Conservation (phyloP, 2,329 filamentous ascomycete species). For the Trichoderma atroviride region DNA sequence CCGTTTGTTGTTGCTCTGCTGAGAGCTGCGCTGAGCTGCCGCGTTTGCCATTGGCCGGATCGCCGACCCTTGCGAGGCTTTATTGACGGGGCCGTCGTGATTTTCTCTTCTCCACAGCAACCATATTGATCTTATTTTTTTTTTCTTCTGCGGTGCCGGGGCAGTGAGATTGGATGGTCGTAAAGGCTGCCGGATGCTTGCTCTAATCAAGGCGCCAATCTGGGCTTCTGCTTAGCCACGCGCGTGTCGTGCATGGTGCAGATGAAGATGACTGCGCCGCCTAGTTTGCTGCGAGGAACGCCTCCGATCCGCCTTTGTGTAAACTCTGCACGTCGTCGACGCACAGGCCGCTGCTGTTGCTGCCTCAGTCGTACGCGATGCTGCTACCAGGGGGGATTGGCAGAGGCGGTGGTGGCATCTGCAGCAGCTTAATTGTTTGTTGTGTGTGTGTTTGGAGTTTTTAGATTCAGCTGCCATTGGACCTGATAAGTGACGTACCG, state of each 20-base stretch:
- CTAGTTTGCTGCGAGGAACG: conserved; percentile 4
- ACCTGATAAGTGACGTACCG: neutral
- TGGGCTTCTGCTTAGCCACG: conserved; percentile 13
- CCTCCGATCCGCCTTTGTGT: conserved; percentile 6
- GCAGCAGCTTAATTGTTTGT: neutral
- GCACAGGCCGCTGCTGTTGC: neutral
- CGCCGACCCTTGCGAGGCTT: neutral
- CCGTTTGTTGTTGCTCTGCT: neutral
- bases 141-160: neutral
- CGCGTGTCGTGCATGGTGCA: conserved; percentile 25
- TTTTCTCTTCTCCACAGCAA: conserved; percentile 27
- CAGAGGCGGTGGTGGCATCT: neutral
- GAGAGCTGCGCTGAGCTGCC: neutral
- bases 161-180: conserved; percentile 15
- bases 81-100: conserved; percentile 7
- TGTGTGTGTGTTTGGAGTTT: neutral
- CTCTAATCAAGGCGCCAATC: neutral
- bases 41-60: conserved; percentile 17
- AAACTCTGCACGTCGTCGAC: neutral
- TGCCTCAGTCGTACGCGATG: neutral
- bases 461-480: neutral
- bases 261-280: conserved; percentile 11
- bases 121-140: conserved; percentile 3
- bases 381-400: neutral
- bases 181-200: neutral